A percentile compares a stretch with the other conserved stretches of the same genome.
These are phyloP conservation scores for Dactylella cylindrospora DNA, from an alignment of 2,329 filamentous ascomycete species.

Conservation along the genomic window DNA sequence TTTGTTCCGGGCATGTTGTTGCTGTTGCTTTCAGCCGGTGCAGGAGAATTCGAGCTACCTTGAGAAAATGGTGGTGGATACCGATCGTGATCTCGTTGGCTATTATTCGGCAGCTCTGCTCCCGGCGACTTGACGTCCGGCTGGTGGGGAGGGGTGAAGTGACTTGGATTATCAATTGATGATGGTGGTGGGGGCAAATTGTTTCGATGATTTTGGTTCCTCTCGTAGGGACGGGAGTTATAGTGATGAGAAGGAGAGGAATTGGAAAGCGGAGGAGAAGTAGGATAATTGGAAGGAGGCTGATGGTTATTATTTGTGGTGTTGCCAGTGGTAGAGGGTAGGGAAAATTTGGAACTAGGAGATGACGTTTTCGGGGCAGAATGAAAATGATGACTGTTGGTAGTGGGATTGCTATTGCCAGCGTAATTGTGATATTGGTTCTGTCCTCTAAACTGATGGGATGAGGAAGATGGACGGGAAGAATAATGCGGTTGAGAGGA, in stretches of 20 bases:
- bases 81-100: not conserved
- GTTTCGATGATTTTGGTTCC: not conserved
- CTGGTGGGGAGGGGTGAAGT: not conserved
- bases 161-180: not conserved
- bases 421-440: too few relatives aligned
- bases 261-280: not conserved
- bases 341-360: not conserved
- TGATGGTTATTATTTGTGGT: not conserved
- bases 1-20: too few relatives aligned
- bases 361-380: not conserved
- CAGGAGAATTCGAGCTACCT: too few relatives aligned
- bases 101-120: too few relatives aligned
- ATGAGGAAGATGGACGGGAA: constrained; percentile 14
- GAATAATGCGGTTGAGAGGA: constrained; percentile 15
- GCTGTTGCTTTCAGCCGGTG: too few relatives aligned
- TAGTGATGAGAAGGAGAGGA: constrained; percentile 1
- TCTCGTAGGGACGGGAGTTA: not conserved
- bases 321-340: not conserved
- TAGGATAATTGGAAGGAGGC: not conserved
- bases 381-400: constrained; percentile 1
- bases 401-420: too few relatives aligned
- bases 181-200: not conserved
- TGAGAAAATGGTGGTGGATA: not conserved
- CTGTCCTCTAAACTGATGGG: too few relatives aligned
- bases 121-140: not conserved